A percentile compares a stretch with the other conserved stretches of the same genome.
phyloP scores from a whole-genome alignment of 2,329 filamentous ascomycete genomes.

The Lanzia echinophila region DNA sequence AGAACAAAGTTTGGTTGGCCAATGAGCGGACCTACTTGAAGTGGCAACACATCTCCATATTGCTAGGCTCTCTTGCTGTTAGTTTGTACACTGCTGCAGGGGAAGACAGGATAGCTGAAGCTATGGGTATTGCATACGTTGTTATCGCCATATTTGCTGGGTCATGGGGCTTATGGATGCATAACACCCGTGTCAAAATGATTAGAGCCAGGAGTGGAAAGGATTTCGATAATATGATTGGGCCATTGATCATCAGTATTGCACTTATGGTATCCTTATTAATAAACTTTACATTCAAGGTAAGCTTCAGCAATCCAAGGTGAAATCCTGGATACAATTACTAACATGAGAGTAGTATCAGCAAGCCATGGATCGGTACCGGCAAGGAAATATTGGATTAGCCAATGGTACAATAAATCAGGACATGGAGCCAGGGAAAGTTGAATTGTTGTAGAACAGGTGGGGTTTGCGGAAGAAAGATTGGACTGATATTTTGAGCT shows the following conservation, averaged over 20 bases:
- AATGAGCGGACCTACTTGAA: conserved; percentile 98
- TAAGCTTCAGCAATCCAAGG: conserved; percentile 32
- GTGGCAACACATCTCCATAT: conserved; percentile 91
- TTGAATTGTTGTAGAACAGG: conserved; percentile 10
- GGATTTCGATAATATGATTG: conserved; percentile 85
- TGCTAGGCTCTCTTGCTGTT: conserved; percentile 77
- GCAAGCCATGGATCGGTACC: conserved; percentile 16
- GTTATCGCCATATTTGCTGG: conserved; percentile 76
- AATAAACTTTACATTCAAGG: conserved; percentile 85
- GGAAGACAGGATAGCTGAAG: conserved; percentile 66
- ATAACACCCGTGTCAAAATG: conserved; percentile 66
- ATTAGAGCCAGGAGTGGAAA: conserved; percentile 82
- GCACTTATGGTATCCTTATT: conserved; percentile 73
- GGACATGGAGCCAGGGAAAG: conserved; percentile 5
- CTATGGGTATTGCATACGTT: conserved; percentile 78
- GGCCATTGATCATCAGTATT: conserved; percentile 75
- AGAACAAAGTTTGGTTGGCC: conserved; percentile 97
- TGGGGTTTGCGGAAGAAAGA: not conserved
- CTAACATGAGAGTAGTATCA: conserved; percentile 21
- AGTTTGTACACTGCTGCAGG: conserved; percentile 86
- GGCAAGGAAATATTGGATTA: not conserved
- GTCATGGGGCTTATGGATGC: conserved; percentile 80
- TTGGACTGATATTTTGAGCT: not conserved
- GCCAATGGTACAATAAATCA: not conserved
- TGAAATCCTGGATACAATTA: not conserved